These are phyloP conservation scores for Microbotryum silenes-acaulis DNA, from an alignment of 1,284 basidiomycete genomes.

Conservation along the genomic window DNA sequence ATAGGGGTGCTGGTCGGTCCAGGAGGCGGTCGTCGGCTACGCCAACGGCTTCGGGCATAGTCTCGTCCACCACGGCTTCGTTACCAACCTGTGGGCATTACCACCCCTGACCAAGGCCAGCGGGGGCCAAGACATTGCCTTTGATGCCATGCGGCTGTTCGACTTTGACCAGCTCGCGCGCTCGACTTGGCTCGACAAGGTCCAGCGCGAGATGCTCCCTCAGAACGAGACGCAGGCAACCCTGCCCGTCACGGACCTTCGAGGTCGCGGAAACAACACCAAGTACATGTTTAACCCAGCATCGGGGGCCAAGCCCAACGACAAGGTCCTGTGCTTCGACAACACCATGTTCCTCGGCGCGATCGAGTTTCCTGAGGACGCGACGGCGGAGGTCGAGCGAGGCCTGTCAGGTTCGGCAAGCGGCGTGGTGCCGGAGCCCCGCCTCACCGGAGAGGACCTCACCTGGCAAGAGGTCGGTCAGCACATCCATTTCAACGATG, in stretches of 20 bases:
- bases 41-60: slow-evolving; percentile 12
- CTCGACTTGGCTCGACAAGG: slow-evolving; percentile 14
- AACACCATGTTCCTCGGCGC: slow-evolving; percentile 30
- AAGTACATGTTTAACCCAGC: slow-evolving; percentile 19
- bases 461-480: slow-evolving; percentile 24
- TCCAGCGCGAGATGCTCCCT: slow-evolving; percentile 15
- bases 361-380: slow-evolving; percentile 19
- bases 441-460: slow-evolving; percentile 17
- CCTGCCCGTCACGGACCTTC: background rate
- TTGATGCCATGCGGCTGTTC: slow-evolving; percentile 26
- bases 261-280: slow-evolving; percentile 15
- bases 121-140: slow-evolving; percentile 25
- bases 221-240: slow-evolving; percentile 5
- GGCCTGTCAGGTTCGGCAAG: too few species aligned
- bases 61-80: slow-evolving; percentile 24
- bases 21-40: slow-evolving; percentile 14
- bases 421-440: background rate
- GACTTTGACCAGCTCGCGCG: slow-evolving; percentile 15
- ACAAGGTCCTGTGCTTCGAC: slow-evolving; percentile 30
- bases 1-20: slow-evolving; percentile 24
- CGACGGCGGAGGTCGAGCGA: slow-evolving; percentile 1
- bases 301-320: slow-evolving; percentile 1
- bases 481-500: slow-evolving; percentile 21
- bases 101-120: slow-evolving; percentile 12
- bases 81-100: slow-evolving; percentile 23